A percentile compares a stretch with the other conserved stretches of the same genome.
Evolutionary conservation across 805 yeast genomes (phyloP).

Genomic region (Candida manassasensis): DNA sequence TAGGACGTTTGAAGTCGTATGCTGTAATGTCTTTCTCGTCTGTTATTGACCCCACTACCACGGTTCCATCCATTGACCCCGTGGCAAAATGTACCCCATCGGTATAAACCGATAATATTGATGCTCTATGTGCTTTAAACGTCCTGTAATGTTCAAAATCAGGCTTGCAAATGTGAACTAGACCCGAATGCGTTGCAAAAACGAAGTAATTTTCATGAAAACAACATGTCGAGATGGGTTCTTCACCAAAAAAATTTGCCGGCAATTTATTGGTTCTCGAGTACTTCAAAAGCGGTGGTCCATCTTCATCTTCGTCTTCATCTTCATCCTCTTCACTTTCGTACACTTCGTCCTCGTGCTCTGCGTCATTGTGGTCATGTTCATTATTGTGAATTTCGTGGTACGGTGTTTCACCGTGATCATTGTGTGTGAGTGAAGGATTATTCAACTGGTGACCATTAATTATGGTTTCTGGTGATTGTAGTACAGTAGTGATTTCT

Average conservation of each 20-base stretch:
- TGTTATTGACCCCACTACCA: constrained; percentile 67
- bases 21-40: constrained; percentile 65
- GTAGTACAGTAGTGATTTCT: no score
- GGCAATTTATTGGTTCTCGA: constrained; percentile 68
- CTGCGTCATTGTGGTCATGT: background rate
- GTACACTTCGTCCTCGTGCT: constrained; percentile 3
- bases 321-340: constrained; percentile 8
- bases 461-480: no score
- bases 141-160: constrained; percentile 63
- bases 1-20: constrained; percentile 80
- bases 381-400: background rate
- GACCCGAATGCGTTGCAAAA: constrained; percentile 88
- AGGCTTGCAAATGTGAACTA: constrained; percentile 62
- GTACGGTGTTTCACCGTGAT: no score
- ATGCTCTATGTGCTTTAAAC: constrained; percentile 79
- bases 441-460: no score
- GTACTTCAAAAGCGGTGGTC: constrained; percentile 74
- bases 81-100: constrained; percentile 78
- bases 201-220: constrained; percentile 59
- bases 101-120: constrained; percentile 66
- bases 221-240: constrained; percentile 70
- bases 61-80: constrained; percentile 92
- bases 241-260: constrained; percentile 61
- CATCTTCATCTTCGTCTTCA: constrained; percentile 11
- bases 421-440: no score